Base-by-base conservation (phyloP, 2,329 filamentous ascomycete genomes). In the Chaetomium strumarium region DNA sequence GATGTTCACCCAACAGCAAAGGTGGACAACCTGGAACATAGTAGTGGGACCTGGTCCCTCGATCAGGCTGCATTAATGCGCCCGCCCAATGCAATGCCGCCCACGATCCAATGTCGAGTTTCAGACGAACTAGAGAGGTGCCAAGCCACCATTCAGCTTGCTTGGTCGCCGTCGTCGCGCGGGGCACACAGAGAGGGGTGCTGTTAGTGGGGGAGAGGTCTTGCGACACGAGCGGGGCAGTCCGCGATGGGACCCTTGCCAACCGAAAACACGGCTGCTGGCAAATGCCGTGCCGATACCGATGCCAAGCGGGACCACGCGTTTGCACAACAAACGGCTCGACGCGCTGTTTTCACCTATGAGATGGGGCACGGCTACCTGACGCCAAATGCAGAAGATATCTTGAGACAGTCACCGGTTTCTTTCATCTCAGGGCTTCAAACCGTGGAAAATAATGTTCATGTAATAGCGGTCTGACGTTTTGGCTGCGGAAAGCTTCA, bases 131-230 rank as follows among this genome's bases (percentile, higher is more conserved):
- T n/a, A 42, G 51, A 52, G 54, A 58, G 53, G 42, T n/a, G 51
- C 51, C 51, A 55, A 53, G 51, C 33, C 51, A 43, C 56, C 51
- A 55, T 56, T 58, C 56, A 58, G 56, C 56, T 58, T 51, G 50
- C 51, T 50, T 52, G 45, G 53, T 50, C 12, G 20, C 12, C 39
- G 34, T 14, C 14, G 36, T 52, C 53, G 53, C 55, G 56, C 51
- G 56, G 51, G n/a, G n/a, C n/a, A n/a, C 53, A 58, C 48, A 46
- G 30, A 34, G 46, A 48, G 53, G 55, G 53, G 46, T 47, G 17
- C n/a, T 37, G 46, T 39, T 53, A 42, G 55, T 30, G 55, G 49
- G 53, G 53, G 37, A 53, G 56, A 51, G 56, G 14, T n/a, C 36
- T 31, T 29, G 42, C 46, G 37, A 46, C 42, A 37, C 34, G 49